Conservation (phyloP, 2,329 filamentous ascomycete genomes). For the Colletotrichum gigasporum region DNA sequence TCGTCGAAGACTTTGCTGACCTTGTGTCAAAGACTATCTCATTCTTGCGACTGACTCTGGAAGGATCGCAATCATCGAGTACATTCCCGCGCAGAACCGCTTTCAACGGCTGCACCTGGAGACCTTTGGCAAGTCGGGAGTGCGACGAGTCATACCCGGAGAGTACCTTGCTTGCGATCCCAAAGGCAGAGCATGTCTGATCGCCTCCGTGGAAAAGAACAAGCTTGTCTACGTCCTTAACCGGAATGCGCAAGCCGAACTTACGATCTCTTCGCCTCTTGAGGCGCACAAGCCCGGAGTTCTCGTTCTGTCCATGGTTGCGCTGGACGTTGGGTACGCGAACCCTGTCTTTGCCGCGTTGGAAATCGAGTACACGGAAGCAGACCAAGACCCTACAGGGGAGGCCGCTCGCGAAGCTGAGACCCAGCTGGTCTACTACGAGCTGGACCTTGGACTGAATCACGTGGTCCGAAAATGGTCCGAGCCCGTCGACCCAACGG, state of each 20-base stretch:
- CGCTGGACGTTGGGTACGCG: slow-evolving; percentile 94
- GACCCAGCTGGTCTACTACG: slow-evolving; percentile 95
- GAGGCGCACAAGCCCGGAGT: slow-evolving; percentile 96
- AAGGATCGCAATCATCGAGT: slow-evolving; percentile 93
- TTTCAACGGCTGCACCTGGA: slow-evolving; percentile 93
- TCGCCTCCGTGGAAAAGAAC: slow-evolving; percentile 97
- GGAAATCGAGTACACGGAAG: slow-evolving; percentile 91
- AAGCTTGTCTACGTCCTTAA: slow-evolving; percentile 99
- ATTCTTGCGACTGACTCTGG: slow-evolving; percentile 96
- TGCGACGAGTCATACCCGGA: slow-evolving; percentile 91
- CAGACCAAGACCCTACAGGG: slow-evolving; percentile 89
- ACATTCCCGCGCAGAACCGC: slow-evolving; percentile 83
- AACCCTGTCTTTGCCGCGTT: slow-evolving; percentile 96
- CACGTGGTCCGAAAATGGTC: slow-evolving; percentile 98
- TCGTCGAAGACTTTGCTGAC: slow-evolving; percentile 29
- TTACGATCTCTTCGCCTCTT: slow-evolving; percentile 95
- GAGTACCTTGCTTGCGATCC: slow-evolving; percentile 97
- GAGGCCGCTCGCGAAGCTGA: slow-evolving; percentile 83
- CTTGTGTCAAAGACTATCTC: slow-evolving; percentile 79
- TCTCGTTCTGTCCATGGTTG: slow-evolving; percentile 86
- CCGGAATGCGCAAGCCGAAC: slow-evolving; percentile 90
- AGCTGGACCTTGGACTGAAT: slow-evolving; percentile 94
- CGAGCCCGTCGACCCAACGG: slow-evolving; percentile 89
- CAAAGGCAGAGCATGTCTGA: slow-evolving; percentile 92
- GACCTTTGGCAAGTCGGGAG: slow-evolving; percentile 97